Base-by-base conservation (phyloP, 257 asterid species). In the Thymus quinquecostatus region DNA sequence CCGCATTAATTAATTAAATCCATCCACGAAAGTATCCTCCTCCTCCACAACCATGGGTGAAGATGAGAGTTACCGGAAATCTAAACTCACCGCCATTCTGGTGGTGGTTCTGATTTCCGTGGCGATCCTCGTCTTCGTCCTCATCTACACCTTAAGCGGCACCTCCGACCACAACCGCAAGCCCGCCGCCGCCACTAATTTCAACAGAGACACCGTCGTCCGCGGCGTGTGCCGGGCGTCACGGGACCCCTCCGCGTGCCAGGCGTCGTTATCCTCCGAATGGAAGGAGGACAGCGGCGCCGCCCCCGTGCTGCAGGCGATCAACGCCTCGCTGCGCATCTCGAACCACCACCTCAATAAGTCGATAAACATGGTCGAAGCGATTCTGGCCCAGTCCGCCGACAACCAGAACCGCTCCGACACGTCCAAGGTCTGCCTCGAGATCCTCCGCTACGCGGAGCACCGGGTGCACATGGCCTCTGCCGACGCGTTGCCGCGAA, bases 381-480 rank as follows among this genome's bases (percentile, higher is more conserved):
- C 60, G 1, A 82, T 88, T 60, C 68, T 81, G 40, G 75, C 28
- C n/a, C 60, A 69, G 1, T 71, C 88, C 1, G 48, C 74, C 0
- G 84, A 75, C 11, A 83, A 87, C 56, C 53, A 8, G 10, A 90
- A 86, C 85, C 86, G 82, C 27, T 64, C 92, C 2, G 65, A 54
- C 29, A 86, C 81, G 8, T 87, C 89, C 0, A 71, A 33, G 0
- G 68, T 60, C n/a, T 84, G 96, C 76, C 70, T 80, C 1, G 88
- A 86, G 75, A 56, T 82, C 2, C 83, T 88, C 1, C 72, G 80
- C 5, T 84, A 88, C 44, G 71, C 88, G 4, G 80, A 66, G 1
- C 45, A 77, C 59, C 80, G 96, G 34, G 38, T 71, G 49, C 59
- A 68, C 12, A 51, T 72, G 27, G 48, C 80, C n/a, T 21, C 21